phyloP scores from a whole-genome alignment of 345 rosid species.

The Corymbia maculata region DNA sequence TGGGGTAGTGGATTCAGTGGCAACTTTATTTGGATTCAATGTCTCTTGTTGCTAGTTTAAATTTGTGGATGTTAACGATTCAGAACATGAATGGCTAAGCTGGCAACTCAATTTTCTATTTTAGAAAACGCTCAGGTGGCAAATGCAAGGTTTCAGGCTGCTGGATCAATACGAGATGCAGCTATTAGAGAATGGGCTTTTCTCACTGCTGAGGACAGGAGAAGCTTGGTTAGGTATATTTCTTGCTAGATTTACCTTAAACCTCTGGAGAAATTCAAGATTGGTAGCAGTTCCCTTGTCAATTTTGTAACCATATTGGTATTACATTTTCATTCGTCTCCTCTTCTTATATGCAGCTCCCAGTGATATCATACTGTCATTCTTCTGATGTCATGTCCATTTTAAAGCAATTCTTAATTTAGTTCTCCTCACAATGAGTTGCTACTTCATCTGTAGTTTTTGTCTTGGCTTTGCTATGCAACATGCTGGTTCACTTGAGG shows the following conservation, averaged over 20 bases:
- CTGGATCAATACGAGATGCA: conserved; percentile 90
- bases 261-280: not conserved
- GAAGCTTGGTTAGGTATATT: conserved; percentile 61
- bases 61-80: not conserved
- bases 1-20: not conserved
- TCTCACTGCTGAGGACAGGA: conserved; percentile 63
- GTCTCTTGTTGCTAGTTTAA: not conserved
- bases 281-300: not conserved
- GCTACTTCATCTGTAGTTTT: conserved; percentile 44
- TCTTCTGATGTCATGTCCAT: not conserved
- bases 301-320: not conserved
- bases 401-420: not conserved
- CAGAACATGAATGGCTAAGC: not conserved
- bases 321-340: not conserved
- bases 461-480: conserved; percentile 73
- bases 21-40: not conserved
- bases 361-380: not conserved
- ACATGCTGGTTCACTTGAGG: conserved; percentile 75
- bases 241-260: not conserved
- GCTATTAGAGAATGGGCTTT: conserved; percentile 94
- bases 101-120: conserved; percentile 1
- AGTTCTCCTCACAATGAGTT: not conserved
- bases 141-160: conserved; percentile 94
- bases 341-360: not conserved
- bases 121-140: conserved; percentile 90